Conservation (phyloP, 163 green algal species). For the Coccomyxa subellipsoidea region DNA sequence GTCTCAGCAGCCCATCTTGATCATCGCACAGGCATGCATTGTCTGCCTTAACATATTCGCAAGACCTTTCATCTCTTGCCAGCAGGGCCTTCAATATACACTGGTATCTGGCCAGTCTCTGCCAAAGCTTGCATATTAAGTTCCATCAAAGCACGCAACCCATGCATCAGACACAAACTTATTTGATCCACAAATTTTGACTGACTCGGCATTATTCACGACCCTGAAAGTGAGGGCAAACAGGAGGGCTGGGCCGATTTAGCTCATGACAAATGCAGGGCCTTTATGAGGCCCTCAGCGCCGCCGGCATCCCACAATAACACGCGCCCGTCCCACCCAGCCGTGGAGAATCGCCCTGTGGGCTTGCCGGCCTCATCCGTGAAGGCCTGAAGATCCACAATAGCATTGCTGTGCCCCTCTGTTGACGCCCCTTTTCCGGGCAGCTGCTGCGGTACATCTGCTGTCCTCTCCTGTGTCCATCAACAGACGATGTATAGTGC, state of each 20-base stretch:
- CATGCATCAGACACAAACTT: too few relatives aligned
- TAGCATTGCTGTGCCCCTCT: neutral
- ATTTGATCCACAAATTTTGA: too few relatives aligned
- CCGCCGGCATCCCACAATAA: slow-evolving; percentile 29
- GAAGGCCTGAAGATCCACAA: neutral
- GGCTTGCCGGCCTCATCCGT: neutral
- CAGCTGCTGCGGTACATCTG: neutral
- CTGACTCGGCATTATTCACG: too few relatives aligned
- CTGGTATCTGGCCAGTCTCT: too few relatives aligned
- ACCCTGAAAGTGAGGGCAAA: too few relatives aligned
- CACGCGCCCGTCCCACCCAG: slow-evolving; percentile 29
- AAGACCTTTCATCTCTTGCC: too few relatives aligned
- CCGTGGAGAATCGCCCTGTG: neutral
- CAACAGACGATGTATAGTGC: neutral
- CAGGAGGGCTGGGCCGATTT: neutral
- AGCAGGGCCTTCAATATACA: too few relatives aligned
- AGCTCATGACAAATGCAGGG: neutral
- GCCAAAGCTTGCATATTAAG: too few relatives aligned
- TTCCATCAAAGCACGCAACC: too few relatives aligned
- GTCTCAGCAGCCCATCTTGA: too few relatives aligned
- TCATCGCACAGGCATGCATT: too few relatives aligned
- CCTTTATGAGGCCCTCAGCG: neutral
- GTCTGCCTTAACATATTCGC: too few relatives aligned
- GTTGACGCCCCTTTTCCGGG: neutral
- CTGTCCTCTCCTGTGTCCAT: neutral